These are phyloP conservation scores for Adansonia madagascariensis DNA, from an alignment of 441 rosid species.

Conservation along the genomic window DNA sequence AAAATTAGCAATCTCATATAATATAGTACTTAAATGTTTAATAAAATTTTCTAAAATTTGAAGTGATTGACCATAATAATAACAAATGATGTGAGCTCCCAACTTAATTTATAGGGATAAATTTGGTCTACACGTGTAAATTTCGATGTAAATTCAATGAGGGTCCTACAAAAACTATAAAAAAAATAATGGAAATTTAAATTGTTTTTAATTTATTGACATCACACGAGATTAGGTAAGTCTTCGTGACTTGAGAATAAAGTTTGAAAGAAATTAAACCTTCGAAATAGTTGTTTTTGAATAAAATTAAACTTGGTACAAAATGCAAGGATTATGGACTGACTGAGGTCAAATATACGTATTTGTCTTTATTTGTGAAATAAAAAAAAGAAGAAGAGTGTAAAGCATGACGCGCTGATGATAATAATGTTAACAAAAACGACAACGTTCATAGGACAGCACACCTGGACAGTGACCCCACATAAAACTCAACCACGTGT, in stretches of 20 bases:
- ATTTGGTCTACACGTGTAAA: not conserved
- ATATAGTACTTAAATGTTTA: too few relatives aligned
- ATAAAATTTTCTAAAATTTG: too few relatives aligned
- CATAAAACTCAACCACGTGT: slow-evolving; percentile 25
- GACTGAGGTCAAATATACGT: not conserved
- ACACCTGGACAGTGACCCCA: slow-evolving; percentile 22
- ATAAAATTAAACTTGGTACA: not conserved
- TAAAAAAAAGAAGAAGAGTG: not conserved
- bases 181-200: not conserved
- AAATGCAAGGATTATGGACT: not conserved
- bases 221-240: not conserved
- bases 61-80: too few relatives aligned
- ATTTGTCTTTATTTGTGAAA: not conserved
- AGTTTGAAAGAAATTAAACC: not conserved
- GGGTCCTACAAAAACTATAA: not conserved
- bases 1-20: too few relatives aligned
- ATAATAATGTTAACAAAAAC: not conserved
- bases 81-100: not conserved
- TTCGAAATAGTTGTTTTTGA: not conserved
- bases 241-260: not conserved
- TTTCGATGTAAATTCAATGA: not conserved
- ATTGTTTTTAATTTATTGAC: not conserved
- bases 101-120: not conserved
- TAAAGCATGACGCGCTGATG: not conserved
- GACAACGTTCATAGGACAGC: not conserved